phyloP scores from a whole-genome alignment of 371 early-diverging fungal genomes.

The Mortierella sp. region DNA sequence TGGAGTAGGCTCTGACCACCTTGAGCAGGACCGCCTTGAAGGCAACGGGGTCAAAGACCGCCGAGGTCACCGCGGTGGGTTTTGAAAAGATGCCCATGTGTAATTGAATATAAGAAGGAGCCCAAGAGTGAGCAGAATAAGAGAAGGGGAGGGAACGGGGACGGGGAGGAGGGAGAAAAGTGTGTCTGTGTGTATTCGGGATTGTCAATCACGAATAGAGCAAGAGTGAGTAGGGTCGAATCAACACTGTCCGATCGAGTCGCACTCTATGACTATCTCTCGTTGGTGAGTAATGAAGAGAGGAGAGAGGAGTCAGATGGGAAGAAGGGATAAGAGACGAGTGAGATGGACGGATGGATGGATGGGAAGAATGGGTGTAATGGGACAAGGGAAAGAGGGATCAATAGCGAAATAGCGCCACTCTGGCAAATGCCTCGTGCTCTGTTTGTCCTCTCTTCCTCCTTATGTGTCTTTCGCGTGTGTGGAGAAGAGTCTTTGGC shows the following conservation, averaged over 20 bases:
- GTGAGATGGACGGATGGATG: no score
- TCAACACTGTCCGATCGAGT: not conserved
- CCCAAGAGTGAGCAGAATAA: not conserved
- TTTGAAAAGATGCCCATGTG: conserved; percentile 56
- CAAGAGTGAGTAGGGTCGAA: not conserved
- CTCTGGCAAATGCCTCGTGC: no score
- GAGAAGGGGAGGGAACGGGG: not conserved
- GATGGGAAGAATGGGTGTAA: not conserved
- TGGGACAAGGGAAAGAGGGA: not conserved
- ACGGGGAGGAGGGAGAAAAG: not conserved
- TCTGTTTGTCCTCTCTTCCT: no score
- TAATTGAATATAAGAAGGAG: not conserved
- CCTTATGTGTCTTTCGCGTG: no score
- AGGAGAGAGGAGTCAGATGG: not conserved
- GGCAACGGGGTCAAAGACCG: conserved; percentile 53
- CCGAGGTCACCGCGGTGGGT: conserved; percentile 42
- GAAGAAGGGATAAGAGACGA: not conserved
- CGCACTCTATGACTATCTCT: no score
- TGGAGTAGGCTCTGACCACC: conserved; percentile 48
- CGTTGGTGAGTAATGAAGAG: not conserved
- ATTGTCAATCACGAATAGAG: not conserved
- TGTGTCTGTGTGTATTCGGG: not conserved
- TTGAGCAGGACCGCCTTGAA: conserved; percentile 47
- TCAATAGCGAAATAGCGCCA: no score
- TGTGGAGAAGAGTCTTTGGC: no score